phyloP scores from a whole-genome alignment of 2,329 filamentous ascomycete species.

The Orbilia ellipsospora region DNA sequence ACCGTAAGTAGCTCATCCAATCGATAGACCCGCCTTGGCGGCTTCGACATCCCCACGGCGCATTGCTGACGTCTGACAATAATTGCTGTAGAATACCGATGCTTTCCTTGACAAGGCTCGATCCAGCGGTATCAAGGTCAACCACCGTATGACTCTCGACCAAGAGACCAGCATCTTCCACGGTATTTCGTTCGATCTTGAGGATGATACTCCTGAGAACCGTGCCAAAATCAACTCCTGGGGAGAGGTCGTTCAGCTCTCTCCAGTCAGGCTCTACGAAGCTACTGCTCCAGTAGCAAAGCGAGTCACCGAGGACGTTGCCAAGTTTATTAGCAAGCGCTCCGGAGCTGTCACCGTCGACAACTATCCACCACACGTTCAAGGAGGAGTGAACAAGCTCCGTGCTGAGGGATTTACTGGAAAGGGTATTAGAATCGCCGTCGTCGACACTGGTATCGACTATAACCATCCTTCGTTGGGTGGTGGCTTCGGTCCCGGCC shows the following conservation, averaged over 20 bases:
- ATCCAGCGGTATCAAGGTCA: constrained; percentile 33
- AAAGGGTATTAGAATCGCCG: constrained; percentile 49
- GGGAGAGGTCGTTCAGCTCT: constrained; percentile 51
- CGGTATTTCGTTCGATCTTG: constrained; percentile 53
- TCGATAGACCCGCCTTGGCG: not conserved
- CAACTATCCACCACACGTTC: constrained; percentile 46
- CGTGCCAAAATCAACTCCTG: constrained; percentile 49
- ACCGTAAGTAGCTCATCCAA: constrained; percentile 36
- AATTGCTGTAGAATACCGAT: constrained; percentile 32
- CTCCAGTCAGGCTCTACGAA: constrained; percentile 48
- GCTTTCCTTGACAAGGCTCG: constrained; percentile 44
- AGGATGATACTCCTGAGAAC: constrained; percentile 50
- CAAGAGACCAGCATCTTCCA: constrained; percentile 53
- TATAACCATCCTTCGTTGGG: constrained; percentile 58
- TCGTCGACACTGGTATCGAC: constrained; percentile 58
- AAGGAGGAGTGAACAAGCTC: constrained; percentile 47
- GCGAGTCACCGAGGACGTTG: constrained; percentile 39
- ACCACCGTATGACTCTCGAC: constrained; percentile 51
- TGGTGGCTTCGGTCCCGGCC: constrained; percentile 56
- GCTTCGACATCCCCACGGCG: too few relatives aligned
- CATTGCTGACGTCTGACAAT: not conserved
- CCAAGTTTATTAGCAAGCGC: constrained; percentile 34
- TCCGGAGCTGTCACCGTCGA: not conserved
- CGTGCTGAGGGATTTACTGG: constrained; percentile 42
- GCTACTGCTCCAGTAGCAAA: constrained; percentile 36